These are phyloP conservation scores for Ogataea trehalophila DNA, from an alignment of 805 yeast species.

Conservation along the genomic window DNA sequence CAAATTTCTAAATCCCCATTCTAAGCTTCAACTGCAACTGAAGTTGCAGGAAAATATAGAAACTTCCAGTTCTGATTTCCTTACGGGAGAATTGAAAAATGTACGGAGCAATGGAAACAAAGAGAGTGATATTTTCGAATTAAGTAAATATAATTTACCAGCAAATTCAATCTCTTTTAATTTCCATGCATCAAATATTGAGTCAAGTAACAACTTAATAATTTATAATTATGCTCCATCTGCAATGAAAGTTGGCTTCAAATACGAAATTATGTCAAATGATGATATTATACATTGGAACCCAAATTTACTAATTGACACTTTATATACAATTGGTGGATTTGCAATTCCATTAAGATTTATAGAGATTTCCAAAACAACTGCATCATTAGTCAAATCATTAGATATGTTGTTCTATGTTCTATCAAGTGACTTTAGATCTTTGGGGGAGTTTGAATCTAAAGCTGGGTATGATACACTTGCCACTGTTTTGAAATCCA, in stretches of 20 bases:
- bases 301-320: conserved; percentile 9
- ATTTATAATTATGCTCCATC: not conserved
- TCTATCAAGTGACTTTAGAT: conserved; percentile 45
- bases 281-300: conserved; percentile 10
- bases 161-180: conserved; percentile 11
- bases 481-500: conserved; percentile 46
- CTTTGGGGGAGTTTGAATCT: conserved; percentile 53
- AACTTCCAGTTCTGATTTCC: not conserved
- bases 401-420: conserved; percentile 39
- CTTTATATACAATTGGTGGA: conserved; percentile 47
- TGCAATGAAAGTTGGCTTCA: no score
- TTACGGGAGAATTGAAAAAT: conserved; percentile 1
- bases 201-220: not conserved
- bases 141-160: not conserved
- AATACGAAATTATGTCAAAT: not conserved
- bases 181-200: conserved; percentile 17
- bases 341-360: conserved; percentile 40
- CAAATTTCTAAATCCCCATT: conserved; percentile 35
- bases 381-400: conserved; percentile 29
- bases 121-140: not conserved
- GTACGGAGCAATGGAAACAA: not conserved
- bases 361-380: conserved; percentile 39
- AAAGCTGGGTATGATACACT: conserved; percentile 57
- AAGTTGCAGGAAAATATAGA: conserved; percentile 17
- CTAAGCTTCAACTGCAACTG: conserved; percentile 24